Conservation (phyloP, 768 basidiomycete genomes). For the Leccinellum rugosiceps region DNA sequence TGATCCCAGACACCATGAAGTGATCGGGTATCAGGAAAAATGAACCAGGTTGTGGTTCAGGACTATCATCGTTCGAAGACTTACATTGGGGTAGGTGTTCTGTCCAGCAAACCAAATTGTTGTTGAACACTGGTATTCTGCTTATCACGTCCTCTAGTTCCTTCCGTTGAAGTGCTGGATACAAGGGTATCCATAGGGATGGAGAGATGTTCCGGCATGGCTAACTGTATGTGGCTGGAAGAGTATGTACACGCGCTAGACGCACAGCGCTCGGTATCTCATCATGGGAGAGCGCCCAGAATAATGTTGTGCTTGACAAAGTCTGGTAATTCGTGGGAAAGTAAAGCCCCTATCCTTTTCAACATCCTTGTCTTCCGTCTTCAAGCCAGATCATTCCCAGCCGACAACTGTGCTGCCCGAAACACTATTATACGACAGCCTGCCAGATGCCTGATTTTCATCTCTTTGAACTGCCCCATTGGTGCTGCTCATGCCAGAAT, state of each 20-base stretch:
- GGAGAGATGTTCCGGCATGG: constrained; percentile 16
- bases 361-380: too few species aligned
- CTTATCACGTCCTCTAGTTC: neutral
- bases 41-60: neutral
- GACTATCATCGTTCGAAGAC: neutral
- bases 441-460: too few species aligned
- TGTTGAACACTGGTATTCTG: neutral
- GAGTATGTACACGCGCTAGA: neutral
- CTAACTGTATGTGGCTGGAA: neutral
- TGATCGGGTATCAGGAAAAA: neutral
- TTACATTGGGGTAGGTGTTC: constrained; percentile 24
- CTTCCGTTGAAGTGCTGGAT: neutral
- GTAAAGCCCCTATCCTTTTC: too few species aligned
- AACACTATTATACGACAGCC: too few species aligned
- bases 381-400: too few species aligned
- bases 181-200: constrained; percentile 19
- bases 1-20: neutral
- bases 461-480: too few species aligned
- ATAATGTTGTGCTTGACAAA: too few species aligned
- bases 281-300: constrained; percentile 8
- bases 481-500: too few species aligned
- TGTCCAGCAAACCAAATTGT: constrained; percentile 2
- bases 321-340: too few species aligned
- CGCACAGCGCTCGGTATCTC: neutral
- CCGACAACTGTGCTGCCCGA: too few species aligned